phyloP scores from a whole-genome alignment of 441 rosid species.

The Euphorbia celastroides region DNA sequence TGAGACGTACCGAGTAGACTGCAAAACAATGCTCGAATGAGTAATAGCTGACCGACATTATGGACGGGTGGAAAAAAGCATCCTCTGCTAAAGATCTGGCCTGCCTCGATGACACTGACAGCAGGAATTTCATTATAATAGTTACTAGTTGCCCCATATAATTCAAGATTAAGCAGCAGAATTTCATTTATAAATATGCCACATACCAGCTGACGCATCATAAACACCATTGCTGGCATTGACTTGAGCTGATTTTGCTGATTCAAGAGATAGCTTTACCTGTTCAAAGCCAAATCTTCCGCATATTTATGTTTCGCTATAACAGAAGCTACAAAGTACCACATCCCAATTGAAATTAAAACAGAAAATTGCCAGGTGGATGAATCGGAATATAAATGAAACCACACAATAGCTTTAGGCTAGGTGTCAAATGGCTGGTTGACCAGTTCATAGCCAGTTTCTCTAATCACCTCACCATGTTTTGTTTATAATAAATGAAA shows the following conservation, averaged over 20 bases:
- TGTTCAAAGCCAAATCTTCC: too few relatives aligned
- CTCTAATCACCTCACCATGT: not conserved
- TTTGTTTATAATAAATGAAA: not conserved
- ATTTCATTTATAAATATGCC: conserved; percentile 5
- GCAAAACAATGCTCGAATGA: conserved; percentile 98
- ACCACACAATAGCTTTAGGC: not conserved
- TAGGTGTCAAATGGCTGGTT: not conserved
- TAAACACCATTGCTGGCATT: conserved; percentile 68
- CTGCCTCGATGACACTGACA: conserved; percentile 71
- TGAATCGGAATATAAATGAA: not conserved
- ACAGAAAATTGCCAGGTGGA: not conserved
- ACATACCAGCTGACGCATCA: conserved; percentile 82
- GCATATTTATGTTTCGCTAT: not conserved
- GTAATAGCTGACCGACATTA: conserved; percentile 96
- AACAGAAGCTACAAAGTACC: conserved; percentile 6
- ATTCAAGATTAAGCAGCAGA: conserved; percentile 3
- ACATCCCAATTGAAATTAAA: not conserved
- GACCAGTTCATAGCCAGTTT: not conserved
- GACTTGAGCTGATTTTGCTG: conserved; percentile 69
- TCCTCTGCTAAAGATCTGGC: conserved; percentile 93
- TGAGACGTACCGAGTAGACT: conserved; percentile 79
- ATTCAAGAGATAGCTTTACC: conserved; percentile 82
- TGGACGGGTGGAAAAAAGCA: conserved; percentile 92
- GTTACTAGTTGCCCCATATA: conserved; percentile 14
- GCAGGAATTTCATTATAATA: conserved; percentile 18